phyloP scores from a whole-genome alignment of 768 basidiomycete species.

The Tricholoma furcatifolium region DNA sequence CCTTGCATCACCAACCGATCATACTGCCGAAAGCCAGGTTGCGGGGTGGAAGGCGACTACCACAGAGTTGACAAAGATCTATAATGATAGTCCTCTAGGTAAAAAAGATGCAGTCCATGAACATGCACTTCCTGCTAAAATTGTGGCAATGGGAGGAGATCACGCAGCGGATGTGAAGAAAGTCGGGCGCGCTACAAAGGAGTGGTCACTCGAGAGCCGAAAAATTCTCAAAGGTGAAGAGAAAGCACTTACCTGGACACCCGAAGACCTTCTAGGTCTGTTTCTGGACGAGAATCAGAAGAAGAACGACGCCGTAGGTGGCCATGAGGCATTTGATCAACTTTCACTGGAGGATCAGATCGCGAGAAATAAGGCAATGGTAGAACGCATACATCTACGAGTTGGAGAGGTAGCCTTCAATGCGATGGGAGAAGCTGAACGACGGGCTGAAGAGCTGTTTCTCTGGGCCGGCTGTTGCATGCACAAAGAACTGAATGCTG shows the following conservation, averaged over 20 bases:
- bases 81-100: no score
- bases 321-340: conserved; percentile 16
- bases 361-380: conserved; percentile 12
- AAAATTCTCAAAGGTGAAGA: conserved; percentile 18
- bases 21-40: no score
- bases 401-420: conserved; percentile 23
- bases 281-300: neutral
- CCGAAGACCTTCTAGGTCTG: conserved; percentile 13
- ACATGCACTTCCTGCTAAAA: no score
- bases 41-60: no score
- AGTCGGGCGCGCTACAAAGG: conserved; percentile 11
- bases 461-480: conserved; percentile 36
- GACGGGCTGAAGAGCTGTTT: conserved; percentile 23
- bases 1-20: no score
- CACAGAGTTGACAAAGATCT: no score
- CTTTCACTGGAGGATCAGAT: conserved; percentile 21
- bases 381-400: neutral
- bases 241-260: conserved; percentile 5
- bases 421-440: conserved; percentile 16
- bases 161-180: conserved; percentile 24
- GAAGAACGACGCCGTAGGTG: neutral
- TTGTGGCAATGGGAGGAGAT: conserved; percentile 25
- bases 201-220: conserved; percentile 13
- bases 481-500: conserved; percentile 37
- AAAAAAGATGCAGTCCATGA: no score